phyloP scores from a whole-genome alignment of 768 basidiomycete genomes.

The Botryobasidium botryosum region DNA sequence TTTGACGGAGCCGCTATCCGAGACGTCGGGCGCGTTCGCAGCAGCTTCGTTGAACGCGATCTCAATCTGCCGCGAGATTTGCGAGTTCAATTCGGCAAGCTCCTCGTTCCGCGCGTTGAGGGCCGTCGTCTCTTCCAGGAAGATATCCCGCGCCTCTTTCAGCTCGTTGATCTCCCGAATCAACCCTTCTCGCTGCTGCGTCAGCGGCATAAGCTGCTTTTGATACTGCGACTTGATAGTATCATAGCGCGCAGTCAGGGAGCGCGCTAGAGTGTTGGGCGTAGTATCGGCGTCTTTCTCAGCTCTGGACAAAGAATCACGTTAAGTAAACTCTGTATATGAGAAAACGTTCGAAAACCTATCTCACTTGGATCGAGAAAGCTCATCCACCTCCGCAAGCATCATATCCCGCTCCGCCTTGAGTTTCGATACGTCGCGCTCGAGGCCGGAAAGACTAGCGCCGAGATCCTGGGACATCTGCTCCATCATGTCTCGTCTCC shows the following conservation, averaged over 20 bases:
- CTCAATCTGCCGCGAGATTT: slow-evolving; percentile 69
- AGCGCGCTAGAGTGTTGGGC: slow-evolving; percentile 32
- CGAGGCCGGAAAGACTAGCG: slow-evolving; percentile 58
- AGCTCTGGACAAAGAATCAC: background rate
- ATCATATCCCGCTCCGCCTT: slow-evolving; percentile 83
- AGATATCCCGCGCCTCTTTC: slow-evolving; percentile 66
- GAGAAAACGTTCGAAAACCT: no score
- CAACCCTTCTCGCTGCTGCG: slow-evolving; percentile 62
- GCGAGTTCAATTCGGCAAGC: slow-evolving; percentile 70
- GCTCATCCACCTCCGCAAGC: slow-evolving; percentile 84
- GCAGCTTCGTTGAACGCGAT: slow-evolving; percentile 1
- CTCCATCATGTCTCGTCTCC: slow-evolving; percentile 60
- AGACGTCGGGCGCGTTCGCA: background rate
- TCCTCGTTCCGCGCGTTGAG: slow-evolving; percentile 88
- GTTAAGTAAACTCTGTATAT: no score
- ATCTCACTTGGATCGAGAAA: no score
- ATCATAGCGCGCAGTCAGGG: slow-evolving; percentile 73
- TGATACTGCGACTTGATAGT: slow-evolving; percentile 76
- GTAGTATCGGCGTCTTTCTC: background rate
- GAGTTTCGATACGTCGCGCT: slow-evolving; percentile 72
- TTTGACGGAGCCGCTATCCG: background rate
- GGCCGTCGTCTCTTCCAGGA: slow-evolving; percentile 80
- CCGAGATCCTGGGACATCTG: slow-evolving; percentile 64
- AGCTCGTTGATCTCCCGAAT: slow-evolving; percentile 73
- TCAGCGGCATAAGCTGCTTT: slow-evolving; percentile 70